A percentile compares a stretch with the other conserved stretches of the same genome.
Conservation (phyloP, 768 basidiomycete species). For the Leucogyrophana mollusca region DNA sequence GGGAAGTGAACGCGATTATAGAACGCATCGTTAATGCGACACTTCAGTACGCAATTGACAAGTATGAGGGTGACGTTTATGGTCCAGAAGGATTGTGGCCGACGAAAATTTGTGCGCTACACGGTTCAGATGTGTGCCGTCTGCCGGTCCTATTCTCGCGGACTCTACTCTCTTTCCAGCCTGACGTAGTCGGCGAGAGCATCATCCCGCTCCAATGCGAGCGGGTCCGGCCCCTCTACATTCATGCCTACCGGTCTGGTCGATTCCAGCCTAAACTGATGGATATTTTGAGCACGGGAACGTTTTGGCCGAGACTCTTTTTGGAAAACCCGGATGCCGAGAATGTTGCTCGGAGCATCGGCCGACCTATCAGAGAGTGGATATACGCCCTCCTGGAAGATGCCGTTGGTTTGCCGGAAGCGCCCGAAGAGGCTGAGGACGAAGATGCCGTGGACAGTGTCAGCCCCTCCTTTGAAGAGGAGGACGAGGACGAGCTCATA, state of each 20-base stretch:
- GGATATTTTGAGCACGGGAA: slow-evolving; percentile 59
- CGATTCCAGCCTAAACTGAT: slow-evolving; percentile 53
- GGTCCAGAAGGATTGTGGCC: slow-evolving; percentile 48
- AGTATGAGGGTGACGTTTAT: slow-evolving; percentile 41
- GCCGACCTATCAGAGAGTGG: slow-evolving; percentile 62
- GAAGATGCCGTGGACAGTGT: slow-evolving; percentile 19
- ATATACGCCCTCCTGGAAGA: slow-evolving; percentile 68
- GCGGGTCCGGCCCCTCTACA: slow-evolving; percentile 48
- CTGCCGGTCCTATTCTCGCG: slow-evolving; percentile 53
- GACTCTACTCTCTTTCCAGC: slow-evolving; percentile 16
- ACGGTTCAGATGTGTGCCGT: slow-evolving; percentile 55
- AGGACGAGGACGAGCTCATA: slow-evolving; percentile 59
- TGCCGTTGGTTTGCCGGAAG: slow-evolving; percentile 56
- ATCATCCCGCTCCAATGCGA: slow-evolving; percentile 4
- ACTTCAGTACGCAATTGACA: slow-evolving; percentile 75
- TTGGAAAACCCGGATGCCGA: slow-evolving; percentile 78
- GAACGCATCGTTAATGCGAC: slow-evolving; percentile 73
- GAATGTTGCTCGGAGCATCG: slow-evolving; percentile 61
- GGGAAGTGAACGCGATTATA: slow-evolving; percentile 64
- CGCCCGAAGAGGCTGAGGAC: slow-evolving; percentile 17
- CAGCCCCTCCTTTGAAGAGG: slow-evolving; percentile 35
- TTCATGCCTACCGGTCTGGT: slow-evolving; percentile 64
- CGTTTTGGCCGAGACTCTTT: slow-evolving; percentile 72
- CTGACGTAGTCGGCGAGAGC: slow-evolving; percentile 12
- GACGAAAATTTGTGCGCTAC: slow-evolving; percentile 60